phyloP scores from a whole-genome alignment of 2,329 filamentous ascomycete species.

The Fusarium paranaense region DNA sequence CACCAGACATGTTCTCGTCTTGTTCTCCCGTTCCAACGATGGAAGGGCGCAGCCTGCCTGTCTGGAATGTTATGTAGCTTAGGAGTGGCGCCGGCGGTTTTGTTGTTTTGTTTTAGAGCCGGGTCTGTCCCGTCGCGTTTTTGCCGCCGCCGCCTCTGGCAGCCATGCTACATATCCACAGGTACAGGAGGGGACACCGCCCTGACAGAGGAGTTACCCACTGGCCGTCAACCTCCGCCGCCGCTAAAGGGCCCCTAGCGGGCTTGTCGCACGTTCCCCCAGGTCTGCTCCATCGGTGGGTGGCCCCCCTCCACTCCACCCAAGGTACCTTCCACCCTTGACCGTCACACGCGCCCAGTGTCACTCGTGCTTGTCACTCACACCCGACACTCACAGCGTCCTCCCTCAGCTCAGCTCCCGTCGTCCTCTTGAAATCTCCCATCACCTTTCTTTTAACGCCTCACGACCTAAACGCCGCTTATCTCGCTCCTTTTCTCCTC shows the following conservation, averaged over 20 bases:
- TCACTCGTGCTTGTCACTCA: constrained; percentile 31
- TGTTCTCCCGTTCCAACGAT: constrained; percentile 2
- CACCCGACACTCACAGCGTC: not conserved
- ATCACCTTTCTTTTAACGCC: constrained; percentile 9
- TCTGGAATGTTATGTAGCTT: constrained; percentile 16
- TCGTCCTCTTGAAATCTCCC: constrained; percentile 23
- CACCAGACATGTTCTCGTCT: not conserved
- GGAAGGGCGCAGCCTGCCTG: not conserved
- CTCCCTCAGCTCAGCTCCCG: not conserved
- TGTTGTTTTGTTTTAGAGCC: constrained; percentile 35
- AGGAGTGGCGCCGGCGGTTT: constrained; percentile 25
- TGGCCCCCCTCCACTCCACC: not conserved
- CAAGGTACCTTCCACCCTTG: constrained; percentile 7
- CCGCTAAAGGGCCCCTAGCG: constrained; percentile 27
- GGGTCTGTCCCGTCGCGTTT: not conserved
- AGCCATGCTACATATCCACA: not conserved
- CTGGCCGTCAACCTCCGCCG: constrained; percentile 8
- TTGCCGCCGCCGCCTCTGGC: constrained; percentile 26
- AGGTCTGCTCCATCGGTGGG: not conserved
- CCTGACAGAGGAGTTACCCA: constrained; percentile 8
- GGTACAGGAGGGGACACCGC: not conserved
- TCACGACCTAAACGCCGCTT: constrained; percentile 3
- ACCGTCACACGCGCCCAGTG: constrained; percentile 37
- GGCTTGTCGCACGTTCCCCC: constrained; percentile 10
- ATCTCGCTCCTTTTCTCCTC: not conserved